Conservation (phyloP, 805 yeast species). For the Kodamaea fukazawae region DNA sequence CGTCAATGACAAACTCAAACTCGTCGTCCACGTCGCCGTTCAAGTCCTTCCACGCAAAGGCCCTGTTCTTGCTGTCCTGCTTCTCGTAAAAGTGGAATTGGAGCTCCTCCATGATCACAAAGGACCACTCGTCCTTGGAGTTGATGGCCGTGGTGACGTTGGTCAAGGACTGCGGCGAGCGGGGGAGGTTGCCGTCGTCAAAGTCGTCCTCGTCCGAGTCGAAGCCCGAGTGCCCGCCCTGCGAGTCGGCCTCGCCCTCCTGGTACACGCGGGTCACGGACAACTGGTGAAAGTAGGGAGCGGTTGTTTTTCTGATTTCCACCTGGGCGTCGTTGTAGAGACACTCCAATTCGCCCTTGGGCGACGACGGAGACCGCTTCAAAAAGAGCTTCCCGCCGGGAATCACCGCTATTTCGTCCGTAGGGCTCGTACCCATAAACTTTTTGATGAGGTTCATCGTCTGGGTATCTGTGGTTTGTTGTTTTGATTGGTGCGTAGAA, state of each 20-base stretch:
- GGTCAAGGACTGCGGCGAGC: constrained; percentile 17
- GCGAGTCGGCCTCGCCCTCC: constrained; percentile 62
- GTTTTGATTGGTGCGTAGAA: no score
- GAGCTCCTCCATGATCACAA: constrained; percentile 61
- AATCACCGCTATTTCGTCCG: constrained; percentile 62
- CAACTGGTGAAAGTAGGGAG: constrained; percentile 65
- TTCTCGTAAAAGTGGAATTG: constrained; percentile 52
- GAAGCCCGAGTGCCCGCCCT: constrained; percentile 24
- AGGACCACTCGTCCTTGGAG: constrained; percentile 66
- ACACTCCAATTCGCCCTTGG: constrained; percentile 84
- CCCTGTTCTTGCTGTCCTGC: constrained; percentile 47
- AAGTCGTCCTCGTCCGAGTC: constrained; percentile 46
- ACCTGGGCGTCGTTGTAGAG: constrained; percentile 79
- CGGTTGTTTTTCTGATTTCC: constrained; percentile 63
- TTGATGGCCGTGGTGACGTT: constrained; percentile 26
- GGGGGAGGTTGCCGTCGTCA: constrained; percentile 20
- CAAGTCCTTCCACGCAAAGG: constrained; percentile 76
- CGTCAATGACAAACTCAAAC: constrained; percentile 76
- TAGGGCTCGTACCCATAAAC: constrained; percentile 54
- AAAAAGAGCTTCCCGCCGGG: constrained; percentile 80
- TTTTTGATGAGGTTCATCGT: constrained; percentile 71
- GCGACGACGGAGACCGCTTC: constrained; percentile 72
- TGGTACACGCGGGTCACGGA: constrained; percentile 65
- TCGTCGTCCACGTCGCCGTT: constrained; percentile 85
- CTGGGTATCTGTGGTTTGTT: not conserved